Evolutionary conservation across 345 rosid species (phyloP).

Genomic region (Aquilaria yunnanensis): DNA sequence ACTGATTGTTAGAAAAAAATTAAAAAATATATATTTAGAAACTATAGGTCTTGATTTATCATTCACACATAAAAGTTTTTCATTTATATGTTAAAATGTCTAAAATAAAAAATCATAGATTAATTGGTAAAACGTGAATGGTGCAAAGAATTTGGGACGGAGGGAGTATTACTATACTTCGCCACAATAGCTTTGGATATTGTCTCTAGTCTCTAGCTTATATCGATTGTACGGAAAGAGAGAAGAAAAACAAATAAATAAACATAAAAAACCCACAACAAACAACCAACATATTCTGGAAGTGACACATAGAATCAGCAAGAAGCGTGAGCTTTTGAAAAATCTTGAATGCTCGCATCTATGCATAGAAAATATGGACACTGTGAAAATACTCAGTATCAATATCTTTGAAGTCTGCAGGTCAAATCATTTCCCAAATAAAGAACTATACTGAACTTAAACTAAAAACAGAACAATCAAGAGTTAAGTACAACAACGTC

Average conservation of each 20-base stretch:
- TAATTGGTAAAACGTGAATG: no score
- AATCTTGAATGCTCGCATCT: conserved; percentile 22
- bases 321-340: conserved; percentile 19
- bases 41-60: no score
- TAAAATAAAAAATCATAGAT: no score
- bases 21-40: no score
- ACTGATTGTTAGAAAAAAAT: no score
- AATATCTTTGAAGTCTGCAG: conserved; percentile 41
- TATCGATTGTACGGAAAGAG: no score
- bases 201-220: no score
- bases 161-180: background rate
- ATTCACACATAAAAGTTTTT: no score
- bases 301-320: conserved; percentile 30
- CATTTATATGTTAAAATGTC: no score
- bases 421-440: background rate
- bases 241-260: background rate
- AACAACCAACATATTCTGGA: conserved; percentile 32
- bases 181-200: background rate
- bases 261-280: conserved; percentile 18
- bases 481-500: background rate
- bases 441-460: background rate
- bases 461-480: background rate
- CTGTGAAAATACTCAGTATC: conserved; percentile 42
- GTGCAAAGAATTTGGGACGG: no score
- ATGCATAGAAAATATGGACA: conserved; percentile 42